Evolutionary conservation across 2,329 filamentous ascomycete species (phyloP).

Genomic region (Neoscytalidium dimidiatum): DNA sequence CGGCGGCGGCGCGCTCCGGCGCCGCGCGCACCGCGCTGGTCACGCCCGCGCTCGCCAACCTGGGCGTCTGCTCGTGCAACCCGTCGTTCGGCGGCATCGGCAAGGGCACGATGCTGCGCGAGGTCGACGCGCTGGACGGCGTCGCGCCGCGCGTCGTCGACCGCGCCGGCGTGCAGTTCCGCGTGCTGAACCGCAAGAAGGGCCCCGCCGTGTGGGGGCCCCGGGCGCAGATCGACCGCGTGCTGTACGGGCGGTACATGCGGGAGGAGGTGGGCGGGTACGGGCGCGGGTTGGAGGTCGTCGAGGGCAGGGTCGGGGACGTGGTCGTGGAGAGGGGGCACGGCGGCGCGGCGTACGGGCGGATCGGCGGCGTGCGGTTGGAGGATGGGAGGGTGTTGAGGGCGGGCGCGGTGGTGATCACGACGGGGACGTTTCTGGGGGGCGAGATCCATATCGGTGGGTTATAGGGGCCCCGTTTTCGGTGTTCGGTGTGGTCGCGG

Average conservation of each 20-base stretch:
- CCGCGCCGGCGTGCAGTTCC: conserved; percentile 92
- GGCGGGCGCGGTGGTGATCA: conserved; percentile 84
- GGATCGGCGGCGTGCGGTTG: conserved; percentile 80
- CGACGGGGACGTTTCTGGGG: conserved; percentile 91
- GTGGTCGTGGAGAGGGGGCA: conserved; percentile 75
- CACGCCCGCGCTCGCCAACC: conserved; percentile 83
- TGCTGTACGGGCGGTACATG: conserved; percentile 89
- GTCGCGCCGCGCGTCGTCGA: conserved; percentile 87
- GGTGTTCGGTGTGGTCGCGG: neutral
- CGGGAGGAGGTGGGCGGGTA: conserved; percentile 78
- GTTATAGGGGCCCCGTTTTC: neutral
- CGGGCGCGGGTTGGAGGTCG: conserved; percentile 69
- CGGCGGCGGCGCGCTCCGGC: conserved; percentile 84
- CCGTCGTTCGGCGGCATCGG: conserved; percentile 98
- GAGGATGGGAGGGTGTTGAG: conserved; percentile 84
- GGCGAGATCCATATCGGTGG: conserved; percentile 90
- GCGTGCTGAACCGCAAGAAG: conserved; percentile 82
- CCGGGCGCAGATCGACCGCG: conserved; percentile 90
- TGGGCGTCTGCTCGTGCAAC: conserved; percentile 95
- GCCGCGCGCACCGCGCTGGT: conserved; percentile 88
- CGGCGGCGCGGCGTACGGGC: conserved; percentile 65
- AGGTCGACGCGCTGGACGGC: conserved; percentile 93
- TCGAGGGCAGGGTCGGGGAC: conserved; percentile 88
- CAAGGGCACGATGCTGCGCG: conserved; percentile 92
- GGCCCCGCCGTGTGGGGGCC: conserved; percentile 97